These are phyloP conservation scores for Ulota crispa DNA, from an alignment of 225 moss, liverwort and hornwort genomes.

Conservation along the genomic window DNA sequence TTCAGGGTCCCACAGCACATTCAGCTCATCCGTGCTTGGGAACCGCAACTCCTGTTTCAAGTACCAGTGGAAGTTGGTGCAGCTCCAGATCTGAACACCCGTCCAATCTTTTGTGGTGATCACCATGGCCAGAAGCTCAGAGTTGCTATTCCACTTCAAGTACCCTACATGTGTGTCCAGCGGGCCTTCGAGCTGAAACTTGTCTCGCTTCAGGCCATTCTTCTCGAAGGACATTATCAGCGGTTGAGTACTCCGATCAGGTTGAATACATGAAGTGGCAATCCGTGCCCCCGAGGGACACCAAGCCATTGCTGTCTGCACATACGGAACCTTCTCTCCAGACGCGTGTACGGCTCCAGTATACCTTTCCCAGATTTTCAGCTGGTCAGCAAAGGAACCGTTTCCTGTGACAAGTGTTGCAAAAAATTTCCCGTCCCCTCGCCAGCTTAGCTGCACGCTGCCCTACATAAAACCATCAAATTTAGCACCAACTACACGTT, in stretches of 20 bases:
- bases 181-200: conserved; percentile 70
- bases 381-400: conserved; percentile 28
- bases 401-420: conserved; percentile 58
- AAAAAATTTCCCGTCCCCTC: conserved; percentile 98
- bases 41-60: conserved; percentile 84
- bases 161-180: conserved; percentile 50
- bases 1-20: conserved; percentile 85
- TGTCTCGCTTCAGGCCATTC: conserved; percentile 89
- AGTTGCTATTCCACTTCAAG: conserved; percentile 87
- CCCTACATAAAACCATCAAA: conserved; percentile 73
- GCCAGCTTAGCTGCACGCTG: conserved; percentile 99
- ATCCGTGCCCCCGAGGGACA: conserved; percentile 79
- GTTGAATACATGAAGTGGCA: conserved; percentile 53
- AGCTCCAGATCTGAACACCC: conserved; percentile 84
- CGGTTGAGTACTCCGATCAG: conserved; percentile 40
- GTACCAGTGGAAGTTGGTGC: conserved; percentile 96
- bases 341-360: conserved; percentile 68
- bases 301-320: conserved; percentile 79
- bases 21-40: conserved; percentile 62
- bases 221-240: conserved; percentile 73
- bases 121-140: conserved; percentile 82
- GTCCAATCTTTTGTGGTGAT: conserved; percentile 65
- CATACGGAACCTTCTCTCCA: conserved; percentile 55
- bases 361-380: conserved; percentile 88
- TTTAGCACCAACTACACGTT: conserved; percentile 38